Evolutionary conservation across 2,329 filamentous ascomycete species (phyloP), one percentile per base, ranked within the genome.

Genomic region (Aureobasidium sp.): DNA sequence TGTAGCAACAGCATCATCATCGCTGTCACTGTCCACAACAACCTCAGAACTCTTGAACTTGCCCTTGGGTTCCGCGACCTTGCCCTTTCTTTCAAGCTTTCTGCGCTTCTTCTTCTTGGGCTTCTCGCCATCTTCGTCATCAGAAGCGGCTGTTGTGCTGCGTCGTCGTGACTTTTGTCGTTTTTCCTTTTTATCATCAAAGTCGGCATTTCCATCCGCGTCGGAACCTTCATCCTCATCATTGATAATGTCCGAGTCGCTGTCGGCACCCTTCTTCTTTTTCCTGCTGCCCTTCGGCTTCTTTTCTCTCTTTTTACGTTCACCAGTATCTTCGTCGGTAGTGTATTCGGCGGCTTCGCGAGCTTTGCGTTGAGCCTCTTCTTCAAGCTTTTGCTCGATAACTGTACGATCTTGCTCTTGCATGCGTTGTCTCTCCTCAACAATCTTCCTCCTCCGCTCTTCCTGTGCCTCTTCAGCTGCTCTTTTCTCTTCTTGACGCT

Each of bases 31-130:
- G 58, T 91, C 86, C 39, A 88, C 85, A 24, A 95, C 83, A 57
- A 90, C 81, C 69, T 95, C 90, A 1, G 80, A 83, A 47, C 86
- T 90, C 78, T 95, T 95, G 76, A 81, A 95, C 70, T 95, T 94
- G 67, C 58, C 60, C 41, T 57, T 61, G 11, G 54, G 53, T 55
- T 62, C 63, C 68, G 70, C 59, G 59, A 62, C 69, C 57, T 64
- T 62, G 60, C 64, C 61, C 63, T 79, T 79, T 55, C 79, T 70
- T 60, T 82, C 79, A 49, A 84, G 62, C 62, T 78, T 78, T 66
- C 80, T 74, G 64, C 79, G 78, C 71, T 84, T 84, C 70, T 79
- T 79, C 51, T 70, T 69, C 17, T 71, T 83, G 19, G 79, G 78
- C 55, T 78, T 74, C 55, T 80, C 81, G 68, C 85, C 85, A 65